A percentile compares a stretch with the other conserved stretches of the same genome.
Conservation (phyloP, 768 basidiomycete genomes). For the Tricholoma matsutake region DNA sequence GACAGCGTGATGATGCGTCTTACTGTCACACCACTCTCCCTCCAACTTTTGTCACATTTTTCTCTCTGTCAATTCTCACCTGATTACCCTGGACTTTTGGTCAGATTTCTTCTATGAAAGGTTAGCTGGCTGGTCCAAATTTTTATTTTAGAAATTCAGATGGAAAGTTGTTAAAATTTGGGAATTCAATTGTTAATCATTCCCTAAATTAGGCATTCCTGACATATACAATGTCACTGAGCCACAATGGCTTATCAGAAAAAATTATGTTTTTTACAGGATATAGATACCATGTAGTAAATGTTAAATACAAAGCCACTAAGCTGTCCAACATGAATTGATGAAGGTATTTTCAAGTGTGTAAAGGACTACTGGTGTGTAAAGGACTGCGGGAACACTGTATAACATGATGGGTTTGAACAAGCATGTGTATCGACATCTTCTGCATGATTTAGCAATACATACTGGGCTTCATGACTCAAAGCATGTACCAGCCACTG, state of each 20-base stretch:
- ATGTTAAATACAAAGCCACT: neutral
- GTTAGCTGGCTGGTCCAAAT: no score
- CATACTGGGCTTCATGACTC: no score
- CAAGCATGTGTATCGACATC: no score
- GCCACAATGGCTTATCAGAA: neutral
- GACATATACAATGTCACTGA: no score
- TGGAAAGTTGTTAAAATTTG: neutral
- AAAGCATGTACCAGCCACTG: no score
- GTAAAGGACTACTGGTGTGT: neutral
- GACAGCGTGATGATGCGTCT: no score
- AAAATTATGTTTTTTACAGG: neutral
- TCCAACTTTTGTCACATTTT: neutral
- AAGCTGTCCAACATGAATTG: neutral
- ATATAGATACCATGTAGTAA: neutral
- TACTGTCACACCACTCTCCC: no score
- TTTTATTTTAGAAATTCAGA: neutral
- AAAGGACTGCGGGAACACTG: neutral
- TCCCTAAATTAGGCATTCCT: no score
- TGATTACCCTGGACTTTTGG: neutral
- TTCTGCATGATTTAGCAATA: no score
- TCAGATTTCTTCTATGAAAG: neutral
- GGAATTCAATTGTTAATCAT: no score
- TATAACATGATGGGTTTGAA: no score
- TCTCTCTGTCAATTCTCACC: neutral
- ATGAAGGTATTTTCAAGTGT: neutral